Evolutionary conservation across 352 stramenopile genomes (phyloP).

Genomic region (Pythium phragmiticola): DNA sequence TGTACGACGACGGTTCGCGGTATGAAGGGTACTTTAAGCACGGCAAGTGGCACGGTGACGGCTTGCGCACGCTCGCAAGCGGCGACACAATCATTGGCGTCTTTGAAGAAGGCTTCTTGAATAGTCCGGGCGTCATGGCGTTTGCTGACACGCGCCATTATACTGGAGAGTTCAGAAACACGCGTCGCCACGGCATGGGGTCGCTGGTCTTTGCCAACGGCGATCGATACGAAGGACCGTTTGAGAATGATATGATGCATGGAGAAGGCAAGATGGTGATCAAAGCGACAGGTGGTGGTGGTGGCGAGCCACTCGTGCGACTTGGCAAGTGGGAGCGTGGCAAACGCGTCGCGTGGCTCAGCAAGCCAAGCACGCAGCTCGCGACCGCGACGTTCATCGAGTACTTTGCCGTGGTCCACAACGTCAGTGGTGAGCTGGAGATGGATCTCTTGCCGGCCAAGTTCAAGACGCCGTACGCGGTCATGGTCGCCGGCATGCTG

Average conservation of each 20-base stretch:
- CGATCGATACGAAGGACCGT: constrained; percentile 90
- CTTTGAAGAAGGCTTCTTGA: constrained; percentile 60
- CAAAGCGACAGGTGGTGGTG: constrained; percentile 27
- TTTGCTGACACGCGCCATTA: constrained; percentile 77
- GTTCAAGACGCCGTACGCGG: constrained; percentile 75
- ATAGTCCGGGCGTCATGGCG: constrained; percentile 53
- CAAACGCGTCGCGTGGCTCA: constrained; percentile 66
- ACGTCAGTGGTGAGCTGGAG: constrained; percentile 52
- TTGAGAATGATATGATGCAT: constrained; percentile 80
- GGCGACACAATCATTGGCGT: constrained; percentile 59
- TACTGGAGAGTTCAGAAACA: constrained; percentile 52
- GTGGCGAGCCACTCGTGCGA: constrained; percentile 50
- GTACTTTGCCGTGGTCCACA: constrained; percentile 54
- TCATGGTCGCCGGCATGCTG: constrained; percentile 78
- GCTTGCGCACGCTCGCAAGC: constrained; percentile 54
- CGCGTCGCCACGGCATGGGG: constrained; percentile 71
- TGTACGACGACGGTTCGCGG: constrained; percentile 65
- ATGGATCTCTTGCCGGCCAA: constrained; percentile 62
- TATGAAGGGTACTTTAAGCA: constrained; percentile 67
- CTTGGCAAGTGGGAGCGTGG: constrained; percentile 62
- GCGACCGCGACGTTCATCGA: constrained; percentile 74
- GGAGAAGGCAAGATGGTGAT: constrained; percentile 76
- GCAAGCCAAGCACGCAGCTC: constrained; percentile 62
- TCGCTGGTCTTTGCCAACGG: constrained; percentile 85
- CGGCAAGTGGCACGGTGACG: constrained; percentile 71